Percentiles rank a stretch among this genome's conserved stretches.
Conservation (phyloP, 1,284 basidiomycete species). For the Marasmius sp. region DNA sequence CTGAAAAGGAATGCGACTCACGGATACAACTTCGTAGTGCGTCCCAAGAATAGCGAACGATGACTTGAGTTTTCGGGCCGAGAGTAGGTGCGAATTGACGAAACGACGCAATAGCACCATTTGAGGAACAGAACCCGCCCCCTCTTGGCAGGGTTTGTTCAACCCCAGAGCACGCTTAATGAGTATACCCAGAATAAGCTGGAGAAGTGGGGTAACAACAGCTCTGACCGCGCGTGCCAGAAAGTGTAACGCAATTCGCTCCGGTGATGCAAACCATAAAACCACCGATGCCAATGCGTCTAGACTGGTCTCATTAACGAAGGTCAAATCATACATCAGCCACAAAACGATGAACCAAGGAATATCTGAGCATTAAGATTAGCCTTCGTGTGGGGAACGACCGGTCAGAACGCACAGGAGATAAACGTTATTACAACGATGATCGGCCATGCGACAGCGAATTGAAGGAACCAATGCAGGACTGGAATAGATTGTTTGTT, state of each 20-base stretch:
- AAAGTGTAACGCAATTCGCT: slow-evolving; percentile 38
- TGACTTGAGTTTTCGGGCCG: slow-evolving; percentile 31
- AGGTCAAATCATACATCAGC: slow-evolving; percentile 34
- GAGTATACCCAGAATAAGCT: slow-evolving; percentile 36
- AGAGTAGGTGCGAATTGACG: slow-evolving; percentile 36
- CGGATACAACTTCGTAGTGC: slow-evolving; percentile 43
- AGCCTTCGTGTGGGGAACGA: not conserved
- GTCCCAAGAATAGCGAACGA: slow-evolving; percentile 40
- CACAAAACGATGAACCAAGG: slow-evolving; percentile 41
- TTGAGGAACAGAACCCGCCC: slow-evolving; percentile 27
- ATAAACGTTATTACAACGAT: slow-evolving; percentile 28
- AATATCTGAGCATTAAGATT: slow-evolving; percentile 26
- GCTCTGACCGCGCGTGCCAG: slow-evolving; percentile 37
- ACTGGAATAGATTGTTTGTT: slow-evolving; percentile 33
- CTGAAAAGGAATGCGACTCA: slow-evolving; percentile 13
- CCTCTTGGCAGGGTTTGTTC: slow-evolving; percentile 27
- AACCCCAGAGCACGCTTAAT: slow-evolving; percentile 40
- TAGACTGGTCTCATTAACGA: slow-evolving; percentile 20
- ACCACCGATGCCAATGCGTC: slow-evolving; percentile 39
- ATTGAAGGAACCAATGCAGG: slow-evolving; percentile 31
- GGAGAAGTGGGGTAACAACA: slow-evolving; percentile 36
- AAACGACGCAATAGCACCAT: slow-evolving; percentile 34
- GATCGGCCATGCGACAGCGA: slow-evolving; percentile 39
- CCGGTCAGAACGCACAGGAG: slow-evolving; percentile 11
- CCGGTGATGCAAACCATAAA: slow-evolving; percentile 41